Evolutionary conservation across 768 basidiomycete genomes (phyloP).

Genomic region (Auriscalpium microsporum): DNA sequence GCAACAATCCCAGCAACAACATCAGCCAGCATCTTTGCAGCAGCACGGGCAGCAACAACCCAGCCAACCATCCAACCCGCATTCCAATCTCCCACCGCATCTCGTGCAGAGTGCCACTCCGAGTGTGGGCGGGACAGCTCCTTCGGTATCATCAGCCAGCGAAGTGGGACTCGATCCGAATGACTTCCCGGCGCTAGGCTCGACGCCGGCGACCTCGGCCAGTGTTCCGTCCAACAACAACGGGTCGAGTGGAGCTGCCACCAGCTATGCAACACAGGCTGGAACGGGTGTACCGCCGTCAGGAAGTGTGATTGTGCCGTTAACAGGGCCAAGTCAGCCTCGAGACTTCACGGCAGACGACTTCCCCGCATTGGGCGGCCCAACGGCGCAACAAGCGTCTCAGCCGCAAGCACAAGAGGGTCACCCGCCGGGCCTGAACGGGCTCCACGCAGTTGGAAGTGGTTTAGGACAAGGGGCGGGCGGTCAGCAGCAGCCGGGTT

Average conservation of each 20-base stretch:
- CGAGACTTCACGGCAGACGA: conserved; percentile 82
- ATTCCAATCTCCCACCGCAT: conserved; percentile 47
- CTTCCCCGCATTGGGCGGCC: conserved; percentile 76
- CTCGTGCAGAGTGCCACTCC: conserved; percentile 41
- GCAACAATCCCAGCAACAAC: conserved; percentile 20
- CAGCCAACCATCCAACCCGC: conserved; percentile 39
- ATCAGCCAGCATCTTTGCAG: conserved; percentile 29
- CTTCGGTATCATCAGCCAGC: conserved; percentile 56
- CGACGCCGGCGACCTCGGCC: conserved; percentile 40
- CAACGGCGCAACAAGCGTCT: conserved; percentile 33
- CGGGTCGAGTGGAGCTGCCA: conserved; percentile 23
- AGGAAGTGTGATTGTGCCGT: conserved; percentile 23
- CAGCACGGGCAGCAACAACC: conserved; percentile 22
- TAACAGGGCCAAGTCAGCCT: conserved; percentile 31
- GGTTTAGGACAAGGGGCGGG: conserved; percentile 29
- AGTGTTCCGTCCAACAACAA: conserved; percentile 29
- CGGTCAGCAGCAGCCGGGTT: conserved; percentile 50
- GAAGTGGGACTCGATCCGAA: conserved; percentile 80
- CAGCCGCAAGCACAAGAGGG: conserved; percentile 23
- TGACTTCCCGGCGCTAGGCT: conserved; percentile 81
- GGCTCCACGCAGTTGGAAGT: conserved; percentile 45
- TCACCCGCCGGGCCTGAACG: conserved; percentile 76
- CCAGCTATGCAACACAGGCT: conserved; percentile 80
- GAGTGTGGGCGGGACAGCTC: conserved; percentile 35
- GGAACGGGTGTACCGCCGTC: conserved; percentile 52